Percentiles rank a stretch among this genome's conserved stretches.
phyloP scores from a whole-genome alignment of 345 rosid species.

The Pseudoturritis turrita region DNA sequence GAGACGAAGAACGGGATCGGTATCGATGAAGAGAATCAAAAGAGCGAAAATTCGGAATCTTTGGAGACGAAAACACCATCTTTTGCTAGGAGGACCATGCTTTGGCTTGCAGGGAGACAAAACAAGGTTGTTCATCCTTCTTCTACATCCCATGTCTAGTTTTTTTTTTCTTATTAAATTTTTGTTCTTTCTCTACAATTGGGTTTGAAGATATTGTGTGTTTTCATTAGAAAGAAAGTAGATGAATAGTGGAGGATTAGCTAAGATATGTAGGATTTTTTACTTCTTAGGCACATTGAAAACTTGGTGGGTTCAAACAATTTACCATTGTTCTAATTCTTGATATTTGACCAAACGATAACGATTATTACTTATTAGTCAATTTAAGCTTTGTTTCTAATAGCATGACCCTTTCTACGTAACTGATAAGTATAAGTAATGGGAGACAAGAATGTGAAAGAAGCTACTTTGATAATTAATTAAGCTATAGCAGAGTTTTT shows the following conservation, averaged over 20 bases:
- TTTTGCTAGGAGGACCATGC: constrained; percentile 81
- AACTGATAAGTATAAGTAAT: neutral
- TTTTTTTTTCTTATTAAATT: neutral
- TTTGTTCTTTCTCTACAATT: neutral
- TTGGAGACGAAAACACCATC: constrained; percentile 60
- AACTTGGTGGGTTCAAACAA: neutral
- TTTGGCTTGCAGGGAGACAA: constrained; percentile 79
- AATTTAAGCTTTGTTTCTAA: neutral
- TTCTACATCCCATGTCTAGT: constrained; percentile 38
- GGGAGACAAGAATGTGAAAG: constrained; percentile 12
- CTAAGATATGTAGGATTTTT: constrained; percentile 1
- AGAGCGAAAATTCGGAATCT: constrained; percentile 23
- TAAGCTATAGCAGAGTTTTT: neutral
- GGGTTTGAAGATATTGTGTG: neutral
- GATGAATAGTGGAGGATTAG: neutral
- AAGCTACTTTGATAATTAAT: neutral
- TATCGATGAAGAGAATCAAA: neutral
- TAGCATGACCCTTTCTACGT: neutral
- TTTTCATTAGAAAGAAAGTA: neutral
- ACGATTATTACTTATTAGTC: no score
- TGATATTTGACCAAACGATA: neutral
- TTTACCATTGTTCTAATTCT: neutral
- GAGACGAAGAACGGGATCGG: constrained; percentile 39
- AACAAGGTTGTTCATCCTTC: constrained; percentile 78
- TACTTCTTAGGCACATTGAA: constrained; percentile 2